Evolutionary conservation across 2,329 filamentous ascomycete species (phyloP).

Genomic region (Phialocephala subalpina): DNA sequence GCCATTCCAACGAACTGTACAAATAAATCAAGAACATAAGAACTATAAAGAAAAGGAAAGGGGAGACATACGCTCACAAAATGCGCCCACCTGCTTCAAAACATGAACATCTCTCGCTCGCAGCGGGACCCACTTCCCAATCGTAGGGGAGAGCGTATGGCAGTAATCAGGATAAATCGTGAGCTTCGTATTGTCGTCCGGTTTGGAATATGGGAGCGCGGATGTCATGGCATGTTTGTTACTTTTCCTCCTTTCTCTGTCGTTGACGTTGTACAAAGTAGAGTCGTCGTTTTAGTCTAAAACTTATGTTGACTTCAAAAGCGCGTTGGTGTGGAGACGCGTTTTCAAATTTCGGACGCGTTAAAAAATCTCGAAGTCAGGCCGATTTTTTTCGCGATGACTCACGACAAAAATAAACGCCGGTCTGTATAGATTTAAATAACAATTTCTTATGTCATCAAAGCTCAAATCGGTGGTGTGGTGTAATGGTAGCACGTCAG

Average conservation of each 20-base stretch:
- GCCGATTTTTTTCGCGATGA: not conserved
- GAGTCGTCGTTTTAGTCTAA: too few relatives aligned
- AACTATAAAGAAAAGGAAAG: not conserved
- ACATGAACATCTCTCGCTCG: conserved; percentile 57
- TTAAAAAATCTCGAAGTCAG: not conserved
- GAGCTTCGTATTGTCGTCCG: conserved; percentile 24
- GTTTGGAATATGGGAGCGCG: conserved; percentile 16
- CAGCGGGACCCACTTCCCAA: conserved; percentile 66
- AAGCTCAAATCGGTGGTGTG: conserved; percentile 2
- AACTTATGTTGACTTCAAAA: conserved; percentile 7
- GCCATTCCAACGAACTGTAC: not conserved
- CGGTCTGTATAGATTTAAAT: not conserved
- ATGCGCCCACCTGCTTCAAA: conserved; percentile 54
- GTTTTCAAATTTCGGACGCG: conserved; percentile 6
- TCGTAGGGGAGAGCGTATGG: conserved; percentile 68
- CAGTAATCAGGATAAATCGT: conserved; percentile 68
- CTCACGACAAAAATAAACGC: not conserved
- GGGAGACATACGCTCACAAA: conserved; percentile 58
- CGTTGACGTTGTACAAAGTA: not conserved
- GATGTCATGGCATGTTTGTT: conserved; percentile 59
- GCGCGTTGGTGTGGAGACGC: conserved; percentile 27
- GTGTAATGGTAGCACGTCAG: conserved; percentile 13
- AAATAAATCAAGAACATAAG: not conserved
- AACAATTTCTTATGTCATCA: not conserved
- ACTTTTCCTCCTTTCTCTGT: not conserved